Base-by-base conservation (phyloP, 2,329 filamentous ascomycete genomes). In the Metarhizium album region DNA sequence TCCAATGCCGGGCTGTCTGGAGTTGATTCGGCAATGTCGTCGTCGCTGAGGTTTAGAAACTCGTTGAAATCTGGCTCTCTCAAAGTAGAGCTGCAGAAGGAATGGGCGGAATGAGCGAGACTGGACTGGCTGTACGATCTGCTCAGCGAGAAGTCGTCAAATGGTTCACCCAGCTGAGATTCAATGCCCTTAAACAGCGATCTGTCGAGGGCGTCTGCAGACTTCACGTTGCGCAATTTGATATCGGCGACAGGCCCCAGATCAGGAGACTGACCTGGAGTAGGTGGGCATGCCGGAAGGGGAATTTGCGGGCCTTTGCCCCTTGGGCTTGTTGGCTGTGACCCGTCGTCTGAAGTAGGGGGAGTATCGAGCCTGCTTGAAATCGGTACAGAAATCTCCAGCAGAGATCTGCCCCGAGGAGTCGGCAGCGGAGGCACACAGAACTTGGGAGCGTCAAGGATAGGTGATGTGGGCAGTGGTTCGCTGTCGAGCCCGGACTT, bases 1-100 rank as follows among this genome's bases (percentile, higher is more conserved):
- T 51, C 43, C 7, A 59, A 13, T 1, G 27, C 37, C 2, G 54
- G 52, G 24, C 57, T 59, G 13, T 60, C 60, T 2, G 59, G 59
- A 1, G 59, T 54, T 16, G 53, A 63, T 56, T 81, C 78, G 8
- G 77, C 75, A 53, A 82, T 78, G 50, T 81, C 78, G 29, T 82
- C 77, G 53, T 81, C 78, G 51, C 70, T 75, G 5, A 81, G 65
- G 20, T 70, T 67, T 49, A 78, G 66, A 48, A 81, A 80, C 38
- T 81, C 78, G 18, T 71, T 68, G 22, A 80, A 64, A 37, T 71
- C 72, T 5, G 77, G 77, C 56, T 80, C 77, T 45, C 67, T 65
- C 3, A 80, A 67, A 2, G 70, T 66, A 1, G 65, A 60, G 49
- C 66, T 67, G 27, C 60, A 57, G 18, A 63, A 59, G 2, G 64